These are phyloP conservation scores for Spinellus fusiger DNA, from an alignment of 192 early-diverging fungal genomes.

Conservation along the genomic window DNA sequence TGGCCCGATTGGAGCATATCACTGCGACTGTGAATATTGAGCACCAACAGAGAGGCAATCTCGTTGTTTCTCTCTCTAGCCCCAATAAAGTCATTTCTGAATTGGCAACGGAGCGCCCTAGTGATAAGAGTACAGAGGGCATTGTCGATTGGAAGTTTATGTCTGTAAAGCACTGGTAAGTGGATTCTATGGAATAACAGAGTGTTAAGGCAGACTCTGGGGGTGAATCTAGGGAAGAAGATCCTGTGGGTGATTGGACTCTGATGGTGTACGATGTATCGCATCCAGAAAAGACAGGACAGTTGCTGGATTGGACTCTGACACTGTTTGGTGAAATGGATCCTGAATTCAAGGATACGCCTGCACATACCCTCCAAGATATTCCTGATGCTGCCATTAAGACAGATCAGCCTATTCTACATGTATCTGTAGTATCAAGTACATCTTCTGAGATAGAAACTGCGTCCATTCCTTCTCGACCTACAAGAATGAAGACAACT, in stretches of 20 bases:
- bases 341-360: constrained; percentile 8
- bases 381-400: not conserved
- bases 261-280: constrained; percentile 57
- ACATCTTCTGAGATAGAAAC: not conserved
- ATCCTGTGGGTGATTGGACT: constrained; percentile 74
- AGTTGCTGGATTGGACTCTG: constrained; percentile 61
- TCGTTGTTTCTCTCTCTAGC: constrained; percentile 66
- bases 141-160: constrained; percentile 86
- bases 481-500: constrained; percentile 10
- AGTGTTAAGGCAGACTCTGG: not conserved
- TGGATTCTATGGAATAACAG: not conserved
- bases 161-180: constrained; percentile 86
- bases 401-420: not conserved
- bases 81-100: constrained; percentile 61
- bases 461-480: constrained; percentile 2
- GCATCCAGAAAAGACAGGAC: constrained; percentile 43
- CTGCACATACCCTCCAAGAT: not conserved
- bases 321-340: constrained; percentile 37
- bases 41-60: constrained; percentile 72
- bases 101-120: constrained; percentile 55
- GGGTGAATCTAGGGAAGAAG: constrained; percentile 77
- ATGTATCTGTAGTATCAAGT: not conserved
- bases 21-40: constrained; percentile 76
- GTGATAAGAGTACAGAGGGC: constrained; percentile 59
- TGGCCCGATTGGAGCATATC: constrained; percentile 73